Evolutionary conservation across 176 grass and related monocot genomes (phyloP).

Genomic region (Tuctoria greenei): DNA sequence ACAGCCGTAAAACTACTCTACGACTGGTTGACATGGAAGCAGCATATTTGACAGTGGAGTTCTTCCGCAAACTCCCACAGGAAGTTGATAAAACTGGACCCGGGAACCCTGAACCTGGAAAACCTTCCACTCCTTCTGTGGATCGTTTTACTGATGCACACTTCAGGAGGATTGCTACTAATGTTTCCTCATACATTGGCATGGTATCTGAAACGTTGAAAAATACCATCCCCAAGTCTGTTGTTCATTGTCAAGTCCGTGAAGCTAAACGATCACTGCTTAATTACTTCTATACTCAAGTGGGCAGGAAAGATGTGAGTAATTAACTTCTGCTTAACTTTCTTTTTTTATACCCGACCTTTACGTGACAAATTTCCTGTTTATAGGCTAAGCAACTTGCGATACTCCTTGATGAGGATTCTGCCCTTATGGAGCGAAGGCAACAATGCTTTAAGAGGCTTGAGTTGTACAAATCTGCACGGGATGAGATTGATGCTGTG

Average conservation of each 20-base stretch:
- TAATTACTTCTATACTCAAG: conserved; percentile 80
- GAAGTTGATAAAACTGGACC: conserved; percentile 64
- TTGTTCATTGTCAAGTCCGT: conserved; percentile 86
- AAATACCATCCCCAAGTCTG: conserved; percentile 92
- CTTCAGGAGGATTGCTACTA: conserved; percentile 88
- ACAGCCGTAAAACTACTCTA: conserved; percentile 73
- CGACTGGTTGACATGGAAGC: conserved; percentile 88
- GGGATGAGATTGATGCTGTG: conserved; percentile 83
- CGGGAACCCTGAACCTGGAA: conserved; percentile 40
- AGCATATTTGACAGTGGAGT: conserved; percentile 81
- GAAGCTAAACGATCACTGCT: conserved; percentile 86
- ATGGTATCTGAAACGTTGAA: conserved; percentile 89
- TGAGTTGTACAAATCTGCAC: conserved; percentile 88
- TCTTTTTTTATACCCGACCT: too few species aligned
- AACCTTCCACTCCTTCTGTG: conserved; percentile 42
- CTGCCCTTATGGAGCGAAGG: conserved; percentile 82
- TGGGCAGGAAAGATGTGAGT: conserved; percentile 81
- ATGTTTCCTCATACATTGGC: conserved; percentile 81
- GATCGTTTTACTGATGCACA: conserved; percentile 80
- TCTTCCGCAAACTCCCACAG: conserved; percentile 92
- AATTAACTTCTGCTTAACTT: too few species aligned
- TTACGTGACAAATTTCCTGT: conserved; percentile 16
- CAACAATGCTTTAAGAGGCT: conserved; percentile 73
- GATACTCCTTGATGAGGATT: conserved; percentile 84
- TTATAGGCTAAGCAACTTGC: conserved; percentile 71